These are phyloP conservation scores for Dactylellina leptospora DNA, from an alignment of 2,329 filamentous ascomycete genomes.

Conservation along the genomic window DNA sequence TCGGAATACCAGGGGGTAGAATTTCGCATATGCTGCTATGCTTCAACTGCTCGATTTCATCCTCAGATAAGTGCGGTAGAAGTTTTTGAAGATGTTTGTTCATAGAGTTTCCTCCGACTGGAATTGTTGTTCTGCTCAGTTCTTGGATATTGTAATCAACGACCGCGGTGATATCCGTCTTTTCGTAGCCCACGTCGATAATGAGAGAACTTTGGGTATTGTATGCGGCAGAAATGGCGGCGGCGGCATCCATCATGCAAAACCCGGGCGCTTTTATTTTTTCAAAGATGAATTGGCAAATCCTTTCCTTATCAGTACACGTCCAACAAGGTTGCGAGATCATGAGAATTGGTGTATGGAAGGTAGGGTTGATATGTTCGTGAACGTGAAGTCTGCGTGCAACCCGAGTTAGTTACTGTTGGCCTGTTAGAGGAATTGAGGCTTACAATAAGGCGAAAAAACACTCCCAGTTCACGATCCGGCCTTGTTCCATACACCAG, in stretches of 20 bases:
- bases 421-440: background rate
- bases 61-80: constrained; percentile 71
- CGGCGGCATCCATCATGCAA: constrained; percentile 85
- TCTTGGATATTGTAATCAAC: constrained; percentile 81
- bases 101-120: constrained; percentile 87
- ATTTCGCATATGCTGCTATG: constrained; percentile 74
- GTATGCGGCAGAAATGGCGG: constrained; percentile 83
- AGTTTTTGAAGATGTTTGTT: constrained; percentile 76
- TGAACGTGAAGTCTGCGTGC: constrained; percentile 72
- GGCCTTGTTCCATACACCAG: constrained; percentile 82
- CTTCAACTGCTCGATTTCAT: constrained; percentile 77
- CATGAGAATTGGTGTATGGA: constrained; percentile 92
- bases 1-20: constrained; percentile 66
- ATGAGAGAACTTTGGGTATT: constrained; percentile 83
- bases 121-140: constrained; percentile 69
- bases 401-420: background rate
- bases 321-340: constrained; percentile 92
- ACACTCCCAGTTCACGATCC: constrained; percentile 87
- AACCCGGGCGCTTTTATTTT: constrained; percentile 95
- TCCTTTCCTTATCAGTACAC: constrained; percentile 81
- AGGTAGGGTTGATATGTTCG: constrained; percentile 84
- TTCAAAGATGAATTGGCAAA: constrained; percentile 95
- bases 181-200: constrained; percentile 88
- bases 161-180: constrained; percentile 91
- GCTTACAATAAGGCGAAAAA: constrained; percentile 82